Evolutionary conservation across 345 rosid species (phyloP), one percentile per base, ranked within the genome.

Genomic region (Clarkia xantiana): DNA sequence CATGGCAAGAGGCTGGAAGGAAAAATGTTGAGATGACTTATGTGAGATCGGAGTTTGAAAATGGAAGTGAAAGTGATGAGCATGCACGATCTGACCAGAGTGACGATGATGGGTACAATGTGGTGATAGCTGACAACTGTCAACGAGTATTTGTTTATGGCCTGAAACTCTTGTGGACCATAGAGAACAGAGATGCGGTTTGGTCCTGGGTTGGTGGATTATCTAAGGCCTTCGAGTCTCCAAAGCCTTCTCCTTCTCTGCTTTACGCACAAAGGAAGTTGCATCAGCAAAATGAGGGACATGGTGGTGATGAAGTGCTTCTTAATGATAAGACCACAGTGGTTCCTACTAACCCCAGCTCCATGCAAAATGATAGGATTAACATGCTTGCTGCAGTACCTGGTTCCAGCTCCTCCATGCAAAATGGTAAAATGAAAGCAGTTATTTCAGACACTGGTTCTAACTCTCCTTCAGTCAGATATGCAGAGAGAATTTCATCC

Each of bases 1-100:
- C 98, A 44, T 91, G 98, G 98, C 98, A 84, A 80, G 96, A 80
- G 76, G 90, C 90, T 80, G 96, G 96, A 56, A 82, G 90, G 72
- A 81, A 74, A 76, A 86, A 86, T 71, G 72, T 71, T 69, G 96
- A 87, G 81, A 78, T 81, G 93, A 87, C 90, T 11, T 76, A 73
- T 68, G 94, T 87, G 55, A 75, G 96, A 66, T 91, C 98, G 42
- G 98, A 84, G 70, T 86, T 86, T 63, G 98, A 87, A 69, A 82
- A 84, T 59, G 95, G 94, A 55, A 86, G 96, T 62, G 98, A 87
- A 67, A 84, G 95, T 72, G 96, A 91, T 62, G 98, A 82, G 62
- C 86, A 82, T 59, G 62, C 83, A 58, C 71, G 82, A 34, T 91
- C 94, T 49, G 98, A 91, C 53, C 94, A 76, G 46, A 80, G 96